These are phyloP conservation scores for Picea abies DNA, from an alignment of 83 land plant genomes.

Conservation along the genomic window DNA sequence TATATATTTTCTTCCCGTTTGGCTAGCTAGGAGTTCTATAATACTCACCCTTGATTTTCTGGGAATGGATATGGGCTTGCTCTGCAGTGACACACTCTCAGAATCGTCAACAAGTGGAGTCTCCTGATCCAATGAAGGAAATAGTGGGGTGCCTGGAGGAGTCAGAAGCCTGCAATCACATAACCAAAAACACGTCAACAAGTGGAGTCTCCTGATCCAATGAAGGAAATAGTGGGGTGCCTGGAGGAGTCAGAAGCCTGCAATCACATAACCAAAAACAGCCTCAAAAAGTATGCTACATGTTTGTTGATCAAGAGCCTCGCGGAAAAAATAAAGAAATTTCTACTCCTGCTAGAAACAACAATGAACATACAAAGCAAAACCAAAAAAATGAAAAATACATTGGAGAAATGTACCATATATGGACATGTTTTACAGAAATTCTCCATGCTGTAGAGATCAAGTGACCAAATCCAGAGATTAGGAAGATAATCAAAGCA, in stretches of 20 bases:
- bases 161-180: slow-evolving; percentile 40
- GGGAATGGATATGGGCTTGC: slow-evolving; percentile 4
- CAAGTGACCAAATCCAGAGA: background rate
- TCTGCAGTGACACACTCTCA: slow-evolving; percentile 4
- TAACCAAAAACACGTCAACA: slow-evolving; percentile 1
- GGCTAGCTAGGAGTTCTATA: background rate
- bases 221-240: slow-evolving; percentile 42
- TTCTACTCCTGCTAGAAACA: background rate
- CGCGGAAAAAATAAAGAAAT: background rate
- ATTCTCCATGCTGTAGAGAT: background rate
- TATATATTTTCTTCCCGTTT: background rate
- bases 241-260: slow-evolving; percentile 50
- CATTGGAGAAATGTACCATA: background rate
- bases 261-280: slow-evolving; percentile 12
- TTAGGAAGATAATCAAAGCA: background rate
- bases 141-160: slow-evolving; percentile 43
- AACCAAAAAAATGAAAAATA: no score
- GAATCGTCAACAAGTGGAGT: slow-evolving; percentile 20
- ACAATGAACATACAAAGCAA: background rate
- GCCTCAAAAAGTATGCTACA: background rate
- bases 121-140: slow-evolving; percentile 38
- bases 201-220: slow-evolving; percentile 33
- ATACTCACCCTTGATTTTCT: slow-evolving; percentile 12
- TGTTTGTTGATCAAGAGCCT: background rate
- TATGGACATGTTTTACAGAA: background rate